A percentile compares a stretch with the other conserved stretches of the same genome.
These are phyloP conservation scores for Boletus reticuloceps DNA, from an alignment of 768 basidiomycete species.

Conservation along the genomic window DNA sequence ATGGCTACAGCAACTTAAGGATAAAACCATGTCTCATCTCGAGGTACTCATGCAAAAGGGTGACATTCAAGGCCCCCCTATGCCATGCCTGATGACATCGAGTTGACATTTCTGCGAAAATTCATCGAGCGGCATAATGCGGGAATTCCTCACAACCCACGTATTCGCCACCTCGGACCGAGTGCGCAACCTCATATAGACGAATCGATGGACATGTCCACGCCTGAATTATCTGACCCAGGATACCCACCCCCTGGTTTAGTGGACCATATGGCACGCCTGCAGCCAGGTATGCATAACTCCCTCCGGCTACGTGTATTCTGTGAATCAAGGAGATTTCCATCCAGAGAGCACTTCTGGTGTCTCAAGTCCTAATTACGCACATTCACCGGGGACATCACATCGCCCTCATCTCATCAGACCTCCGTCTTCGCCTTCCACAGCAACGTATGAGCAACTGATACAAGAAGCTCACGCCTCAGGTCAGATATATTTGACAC, in stretches of 20 bases:
- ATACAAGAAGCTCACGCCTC: constrained; percentile 57
- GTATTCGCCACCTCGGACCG: constrained; percentile 55
- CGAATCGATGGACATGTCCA: constrained; percentile 34
- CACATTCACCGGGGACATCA: constrained; percentile 30
- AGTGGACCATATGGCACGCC: constrained; percentile 34
- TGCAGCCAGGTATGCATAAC: constrained; percentile 31
- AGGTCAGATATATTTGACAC: constrained; percentile 40
- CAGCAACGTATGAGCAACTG: constrained; percentile 51
- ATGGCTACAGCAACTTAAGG: constrained; percentile 84
- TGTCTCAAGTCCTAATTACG: constrained; percentile 32
- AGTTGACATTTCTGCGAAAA: constrained; percentile 74
- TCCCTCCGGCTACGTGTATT: background rate
- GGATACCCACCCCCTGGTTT: constrained; percentile 29
- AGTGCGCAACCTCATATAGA: constrained; percentile 32
- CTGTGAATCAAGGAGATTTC: constrained; percentile 2
- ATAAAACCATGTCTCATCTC: constrained; percentile 86
- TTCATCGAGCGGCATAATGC: constrained; percentile 78
- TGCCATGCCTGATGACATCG: constrained; percentile 75
- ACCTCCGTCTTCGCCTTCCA: constrained; percentile 49
- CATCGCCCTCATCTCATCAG: constrained; percentile 37
- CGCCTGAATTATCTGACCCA: constrained; percentile 34
- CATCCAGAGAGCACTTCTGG: constrained; percentile 26
- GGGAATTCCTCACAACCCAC: constrained; percentile 78
- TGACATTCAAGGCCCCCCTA: constrained; percentile 85
- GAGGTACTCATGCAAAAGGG: constrained; percentile 87